Evolutionary conservation across 768 basidiomycete species (phyloP).

Genomic region (Pholiota microspora): DNA sequence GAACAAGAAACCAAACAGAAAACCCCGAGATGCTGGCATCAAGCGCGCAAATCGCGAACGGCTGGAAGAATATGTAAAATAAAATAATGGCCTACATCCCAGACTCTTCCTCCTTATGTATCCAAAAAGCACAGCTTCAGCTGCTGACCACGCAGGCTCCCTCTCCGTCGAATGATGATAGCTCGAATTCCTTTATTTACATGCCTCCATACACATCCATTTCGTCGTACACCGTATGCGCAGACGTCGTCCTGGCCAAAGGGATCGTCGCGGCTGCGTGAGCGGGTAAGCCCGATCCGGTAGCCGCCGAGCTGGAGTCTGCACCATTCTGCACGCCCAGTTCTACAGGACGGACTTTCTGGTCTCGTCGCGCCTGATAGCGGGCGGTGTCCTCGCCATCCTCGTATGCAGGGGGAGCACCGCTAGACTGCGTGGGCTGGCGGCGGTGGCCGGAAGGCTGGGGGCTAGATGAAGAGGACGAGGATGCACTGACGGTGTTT

Average conservation of each 20-base stretch:
- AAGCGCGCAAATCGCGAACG: constrained; percentile 1
- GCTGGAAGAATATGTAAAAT: no score
- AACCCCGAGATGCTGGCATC: constrained; percentile 2
- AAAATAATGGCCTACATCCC: background rate
- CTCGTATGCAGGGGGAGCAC: constrained; percentile 25
- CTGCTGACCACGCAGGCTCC: background rate
- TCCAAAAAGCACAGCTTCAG: background rate
- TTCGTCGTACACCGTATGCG: constrained; percentile 19
- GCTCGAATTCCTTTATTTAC: constrained; percentile 6
- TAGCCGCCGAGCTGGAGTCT: background rate
- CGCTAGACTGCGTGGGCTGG: constrained; percentile 15
- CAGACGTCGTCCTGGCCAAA: constrained; percentile 8
- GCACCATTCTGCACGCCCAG: constrained; percentile 7
- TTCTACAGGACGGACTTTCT: constrained; percentile 15
- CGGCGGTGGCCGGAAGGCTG: constrained; percentile 11
- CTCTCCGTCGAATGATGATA: background rate
- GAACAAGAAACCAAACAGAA: background rate
- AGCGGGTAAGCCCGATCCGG: background rate
- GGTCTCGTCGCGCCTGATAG: constrained; percentile 17
- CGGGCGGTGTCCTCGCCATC: constrained; percentile 18
- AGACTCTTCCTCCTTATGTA: background rate
- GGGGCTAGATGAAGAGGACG: background rate
- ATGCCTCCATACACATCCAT: constrained; percentile 26
- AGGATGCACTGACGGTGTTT: background rate
- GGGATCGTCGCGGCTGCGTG: background rate